Percentiles rank a stretch among this genome's conserved stretches.
phyloP scores from a whole-genome alignment of 139 green algal genomes.

The Chlorella sorokiniana region DNA sequence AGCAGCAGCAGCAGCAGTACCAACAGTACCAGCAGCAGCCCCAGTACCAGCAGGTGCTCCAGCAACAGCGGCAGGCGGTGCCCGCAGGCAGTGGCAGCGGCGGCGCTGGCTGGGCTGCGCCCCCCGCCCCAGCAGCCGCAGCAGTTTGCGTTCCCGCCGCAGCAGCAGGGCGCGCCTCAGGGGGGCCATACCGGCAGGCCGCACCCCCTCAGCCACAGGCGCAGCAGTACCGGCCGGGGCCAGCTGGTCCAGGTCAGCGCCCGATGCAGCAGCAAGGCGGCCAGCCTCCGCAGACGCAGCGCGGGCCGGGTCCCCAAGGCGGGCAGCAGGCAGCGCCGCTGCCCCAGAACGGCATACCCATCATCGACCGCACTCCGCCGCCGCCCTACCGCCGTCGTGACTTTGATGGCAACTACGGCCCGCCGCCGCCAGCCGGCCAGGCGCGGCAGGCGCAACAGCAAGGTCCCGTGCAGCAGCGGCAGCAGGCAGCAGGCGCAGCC shows the following conservation, averaged over 20 bases:
- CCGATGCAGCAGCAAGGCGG: too few species aligned
- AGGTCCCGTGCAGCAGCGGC: not conserved
- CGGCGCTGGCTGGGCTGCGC: not conserved
- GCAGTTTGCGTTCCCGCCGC: too few species aligned
- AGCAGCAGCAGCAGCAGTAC: not conserved
- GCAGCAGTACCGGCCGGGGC: too few species aligned
- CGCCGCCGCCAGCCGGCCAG: not conserved
- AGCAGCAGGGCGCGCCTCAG: too few species aligned
- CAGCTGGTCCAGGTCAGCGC: too few species aligned
- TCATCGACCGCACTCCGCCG: constrained; percentile 19
- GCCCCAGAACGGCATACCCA: constrained; percentile 20
- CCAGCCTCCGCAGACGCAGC: too few species aligned
- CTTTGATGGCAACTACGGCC: constrained; percentile 2
- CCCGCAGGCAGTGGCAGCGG: not conserved
- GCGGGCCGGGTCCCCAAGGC: too few species aligned
- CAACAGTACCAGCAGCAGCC: not conserved
- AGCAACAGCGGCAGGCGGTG: not conserved
- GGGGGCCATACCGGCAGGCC: too few species aligned
- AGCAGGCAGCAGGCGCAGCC: not conserved
- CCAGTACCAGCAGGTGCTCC: not conserved
- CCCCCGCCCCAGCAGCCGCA: not conserved
- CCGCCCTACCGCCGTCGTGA: constrained; percentile 21
- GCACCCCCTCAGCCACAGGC: too few species aligned
- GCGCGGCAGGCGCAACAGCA: not conserved
- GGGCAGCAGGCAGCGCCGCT: not conserved